phyloP scores from a whole-genome alignment of 805 yeast genomes.

The Schwanniomyces vanrijiae region DNA sequence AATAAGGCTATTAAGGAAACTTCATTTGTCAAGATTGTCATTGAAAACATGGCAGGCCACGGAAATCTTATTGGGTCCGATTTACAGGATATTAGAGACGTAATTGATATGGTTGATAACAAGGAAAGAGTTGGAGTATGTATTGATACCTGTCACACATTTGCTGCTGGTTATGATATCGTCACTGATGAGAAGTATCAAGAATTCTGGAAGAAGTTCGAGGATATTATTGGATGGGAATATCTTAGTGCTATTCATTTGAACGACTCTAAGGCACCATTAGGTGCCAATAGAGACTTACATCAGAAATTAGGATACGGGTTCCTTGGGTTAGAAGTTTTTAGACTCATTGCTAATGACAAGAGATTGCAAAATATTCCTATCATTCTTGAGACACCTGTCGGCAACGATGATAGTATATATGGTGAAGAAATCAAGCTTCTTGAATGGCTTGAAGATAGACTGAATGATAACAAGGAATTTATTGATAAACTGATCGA shows the following conservation, averaged over 20 bases:
- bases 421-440: conserved; percentile 83
- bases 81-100: conserved; percentile 70
- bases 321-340: conserved; percentile 82
- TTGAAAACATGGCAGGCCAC: conserved; percentile 98
- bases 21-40: conserved; percentile 75
- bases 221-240: conserved; percentile 67
- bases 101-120: conserved; percentile 76
- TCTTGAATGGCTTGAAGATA: conserved; percentile 78
- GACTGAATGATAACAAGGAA: conserved; percentile 52
- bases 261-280: conserved; percentile 93
- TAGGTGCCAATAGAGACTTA: conserved; percentile 85
- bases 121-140: conserved; percentile 92
- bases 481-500: conserved; percentile 46
- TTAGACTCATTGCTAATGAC: conserved; percentile 74
- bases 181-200: conserved; percentile 56
- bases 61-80: conserved; percentile 86
- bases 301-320: conserved; percentile 92
- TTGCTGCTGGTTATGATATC: conserved; percentile 95
- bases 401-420: conserved; percentile 56
- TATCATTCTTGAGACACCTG: conserved; percentile 85
- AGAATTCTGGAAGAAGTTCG: conserved; percentile 76
- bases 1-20: conserved; percentile 78
- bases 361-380: conserved; percentile 66
- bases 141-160: conserved; percentile 93
- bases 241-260: conserved; percentile 81